Conservation (phyloP, 1,284 basidiomycete genomes). For the Coniferiporia weirii region DNA sequence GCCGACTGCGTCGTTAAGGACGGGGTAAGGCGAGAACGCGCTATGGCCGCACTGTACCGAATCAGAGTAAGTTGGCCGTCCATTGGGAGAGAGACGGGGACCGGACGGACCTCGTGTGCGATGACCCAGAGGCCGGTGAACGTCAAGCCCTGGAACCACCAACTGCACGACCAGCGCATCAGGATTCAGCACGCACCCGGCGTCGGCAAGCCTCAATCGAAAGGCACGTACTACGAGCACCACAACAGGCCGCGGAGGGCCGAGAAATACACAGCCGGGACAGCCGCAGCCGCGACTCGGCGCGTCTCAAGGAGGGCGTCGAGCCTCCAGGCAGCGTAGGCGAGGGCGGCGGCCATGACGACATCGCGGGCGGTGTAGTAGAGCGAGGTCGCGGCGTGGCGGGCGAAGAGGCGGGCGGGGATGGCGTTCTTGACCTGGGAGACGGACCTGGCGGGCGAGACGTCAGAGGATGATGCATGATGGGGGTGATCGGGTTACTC, state of each 20-base stretch:
- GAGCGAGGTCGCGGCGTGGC: conserved; percentile 56
- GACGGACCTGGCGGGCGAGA: conserved; percentile 28
- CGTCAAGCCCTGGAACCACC: conserved; percentile 20
- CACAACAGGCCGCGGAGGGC: neutral
- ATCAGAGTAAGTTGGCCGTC: neutral
- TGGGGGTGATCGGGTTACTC: too few species aligned
- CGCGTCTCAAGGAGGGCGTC: conserved; percentile 36
- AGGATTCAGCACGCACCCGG: too few species aligned
- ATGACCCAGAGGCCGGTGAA: conserved; percentile 49
- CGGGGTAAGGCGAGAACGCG: conserved; percentile 47
- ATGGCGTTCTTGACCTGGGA: conserved; percentile 42
- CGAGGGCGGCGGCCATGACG: conserved; percentile 48
- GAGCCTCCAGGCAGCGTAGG: conserved; percentile 54
- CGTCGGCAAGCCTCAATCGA: too few species aligned
- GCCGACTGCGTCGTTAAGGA: conserved; percentile 52
- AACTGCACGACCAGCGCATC: too few species aligned
- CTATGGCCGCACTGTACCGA: conserved; percentile 41
- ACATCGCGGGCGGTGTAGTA: conserved; percentile 57
- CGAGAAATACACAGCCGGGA: conserved; percentile 19
- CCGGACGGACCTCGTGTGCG: conserved; percentile 27
- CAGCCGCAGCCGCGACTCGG: conserved; percentile 37
- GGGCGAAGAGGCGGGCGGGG: conserved; percentile 64
- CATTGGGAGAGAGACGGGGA: neutral
- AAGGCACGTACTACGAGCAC: conserved; percentile 12
- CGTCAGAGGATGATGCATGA: neutral